Base-by-base conservation (phyloP, 2,329 filamentous ascomycete species). In the Dryadomyces quercus-mongolicae region DNA sequence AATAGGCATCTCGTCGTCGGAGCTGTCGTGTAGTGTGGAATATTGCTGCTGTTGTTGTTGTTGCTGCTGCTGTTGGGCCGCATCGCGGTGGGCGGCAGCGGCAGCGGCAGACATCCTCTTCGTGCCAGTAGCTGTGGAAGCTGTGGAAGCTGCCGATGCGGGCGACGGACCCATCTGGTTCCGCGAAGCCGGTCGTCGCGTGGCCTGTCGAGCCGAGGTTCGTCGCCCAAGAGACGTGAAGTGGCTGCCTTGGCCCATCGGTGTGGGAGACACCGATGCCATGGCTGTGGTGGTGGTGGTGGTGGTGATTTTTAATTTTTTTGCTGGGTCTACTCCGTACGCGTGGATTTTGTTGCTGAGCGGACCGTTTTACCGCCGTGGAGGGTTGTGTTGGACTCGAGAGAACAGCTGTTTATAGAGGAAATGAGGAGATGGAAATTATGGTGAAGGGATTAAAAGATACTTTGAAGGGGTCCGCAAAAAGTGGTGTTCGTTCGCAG, bases 1-100 rank as follows among this genome's bases (percentile, higher is more conserved):
- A 61, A 88, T 85, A 16, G 87, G 86, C 31, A 94, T 88, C 69
- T 96, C 92, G 64, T 96, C 92, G 69, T 96, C 92, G 22, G 91
- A 95, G 73, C 88, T 95, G 65, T 95, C 91, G 62, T 88, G 84
- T 60, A 84, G 67, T 1, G 73, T 63, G n/a, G 67, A 70, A 59
- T 71, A 75, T 49, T 74, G 72, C 56, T 74, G 73, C 54, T 74
- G 67, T 51, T 73, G 69, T 51, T 64, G 54, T 16, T 55, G 63
- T 46, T 59, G 31, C 49, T 66, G 62, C 31, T 51, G 36, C 1
- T 31, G 25, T 31, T 31, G 25, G 25, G 12, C 42, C 1, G 10
- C 47, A 21, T 20, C 49, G 38, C 8, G 18, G 42, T 36, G 25
- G 40, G 31, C 15, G 21, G 31, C 44, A 1, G 49, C 48, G 2